These are phyloP conservation scores for Tephrocybe sp. DNA, from an alignment of 768 basidiomycete species.

Conservation along the genomic window DNA sequence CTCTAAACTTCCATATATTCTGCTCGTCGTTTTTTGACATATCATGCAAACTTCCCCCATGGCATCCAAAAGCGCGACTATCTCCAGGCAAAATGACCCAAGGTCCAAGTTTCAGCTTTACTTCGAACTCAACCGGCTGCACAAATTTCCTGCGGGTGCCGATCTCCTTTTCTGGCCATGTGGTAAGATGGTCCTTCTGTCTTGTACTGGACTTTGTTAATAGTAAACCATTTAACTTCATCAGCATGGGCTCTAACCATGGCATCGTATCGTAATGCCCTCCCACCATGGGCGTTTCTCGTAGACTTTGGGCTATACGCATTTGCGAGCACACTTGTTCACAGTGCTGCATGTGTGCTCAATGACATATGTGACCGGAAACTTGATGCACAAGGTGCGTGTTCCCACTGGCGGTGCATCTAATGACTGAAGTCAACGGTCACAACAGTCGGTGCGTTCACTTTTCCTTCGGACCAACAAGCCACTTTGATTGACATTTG, in stretches of 20 bases:
- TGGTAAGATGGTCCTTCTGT: not conserved
- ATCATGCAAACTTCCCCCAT: too few relatives aligned
- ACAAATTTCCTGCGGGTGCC: slow-evolving; percentile 9
- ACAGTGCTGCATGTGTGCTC: slow-evolving; percentile 10
- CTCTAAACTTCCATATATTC: too few relatives aligned
- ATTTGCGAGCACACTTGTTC: slow-evolving; percentile 7
- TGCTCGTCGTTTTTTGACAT: too few relatives aligned
- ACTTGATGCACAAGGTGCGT: slow-evolving; percentile 8
- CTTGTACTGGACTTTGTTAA: too few relatives aligned
- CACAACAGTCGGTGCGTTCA: not conserved
- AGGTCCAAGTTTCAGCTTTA: not conserved
- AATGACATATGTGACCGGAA: slow-evolving; percentile 9
- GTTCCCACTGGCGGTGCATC: not conserved
- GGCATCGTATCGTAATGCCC: slow-evolving; percentile 3
- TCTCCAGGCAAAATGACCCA: not conserved
- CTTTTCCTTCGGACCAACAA: not conserved
- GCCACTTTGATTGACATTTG: not conserved
- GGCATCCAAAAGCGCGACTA: too few relatives aligned
- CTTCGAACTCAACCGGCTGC: slow-evolving; percentile 7
- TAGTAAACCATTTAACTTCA: not conserved
- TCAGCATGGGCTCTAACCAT: slow-evolving; percentile 9
- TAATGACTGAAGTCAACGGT: not conserved
- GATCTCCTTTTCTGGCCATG: slow-evolving; percentile 10
- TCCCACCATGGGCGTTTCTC: not conserved
- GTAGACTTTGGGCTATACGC: not conserved